Percentiles rank a stretch among this genome's conserved stretches.
phyloP scores from a whole-genome alignment of 768 basidiomycete genomes.

The Lanmaoa pseudosensibilis region DNA sequence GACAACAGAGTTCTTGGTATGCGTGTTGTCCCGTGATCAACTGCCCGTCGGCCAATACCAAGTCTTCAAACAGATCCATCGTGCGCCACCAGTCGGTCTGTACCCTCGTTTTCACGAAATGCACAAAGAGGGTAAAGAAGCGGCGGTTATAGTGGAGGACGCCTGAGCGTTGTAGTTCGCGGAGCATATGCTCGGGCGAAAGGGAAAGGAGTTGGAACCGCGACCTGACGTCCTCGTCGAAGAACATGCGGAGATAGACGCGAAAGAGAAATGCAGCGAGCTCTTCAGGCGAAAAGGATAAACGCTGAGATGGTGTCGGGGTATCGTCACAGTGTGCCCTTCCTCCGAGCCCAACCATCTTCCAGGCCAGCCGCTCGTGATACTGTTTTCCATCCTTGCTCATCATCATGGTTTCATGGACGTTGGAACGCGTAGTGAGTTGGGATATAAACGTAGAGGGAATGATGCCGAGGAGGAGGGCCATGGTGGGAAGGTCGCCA shows the following conservation, averaged over 20 bases:
- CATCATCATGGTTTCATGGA: slow-evolving; percentile 14
- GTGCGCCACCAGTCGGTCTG: slow-evolving; percentile 42
- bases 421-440: slow-evolving; percentile 27
- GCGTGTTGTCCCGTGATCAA: slow-evolving; percentile 28
- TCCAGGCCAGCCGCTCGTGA: slow-evolving; percentile 31
- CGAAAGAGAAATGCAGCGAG: slow-evolving; percentile 24
- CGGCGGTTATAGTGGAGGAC: slow-evolving; percentile 47
- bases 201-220: not conserved
- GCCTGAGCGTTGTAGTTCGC: slow-evolving; percentile 1
- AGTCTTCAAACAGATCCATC: slow-evolving; percentile 36
- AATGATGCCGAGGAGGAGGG: slow-evolving; percentile 26
- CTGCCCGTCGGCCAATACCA: slow-evolving; percentile 6
- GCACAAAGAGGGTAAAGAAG: slow-evolving; percentile 47
- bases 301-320: not conserved
- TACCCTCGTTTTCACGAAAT: slow-evolving; percentile 38
- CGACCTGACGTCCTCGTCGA: slow-evolving; percentile 19
- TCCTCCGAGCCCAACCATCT: slow-evolving; percentile 1
- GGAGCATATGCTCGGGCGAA: not conserved
- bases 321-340: not conserved
- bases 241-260: slow-evolving; percentile 30
- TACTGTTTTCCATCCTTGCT: slow-evolving; percentile 8
- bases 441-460: slow-evolving; percentile 24
- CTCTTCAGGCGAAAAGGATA: slow-evolving; percentile 14
- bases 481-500: slow-evolving; percentile 27
- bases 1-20: slow-evolving; percentile 46